Evolutionary conservation across 441 rosid genomes (phyloP), one percentile per base, ranked within the genome.

Genomic region (Pelargonium citronellum): DNA sequence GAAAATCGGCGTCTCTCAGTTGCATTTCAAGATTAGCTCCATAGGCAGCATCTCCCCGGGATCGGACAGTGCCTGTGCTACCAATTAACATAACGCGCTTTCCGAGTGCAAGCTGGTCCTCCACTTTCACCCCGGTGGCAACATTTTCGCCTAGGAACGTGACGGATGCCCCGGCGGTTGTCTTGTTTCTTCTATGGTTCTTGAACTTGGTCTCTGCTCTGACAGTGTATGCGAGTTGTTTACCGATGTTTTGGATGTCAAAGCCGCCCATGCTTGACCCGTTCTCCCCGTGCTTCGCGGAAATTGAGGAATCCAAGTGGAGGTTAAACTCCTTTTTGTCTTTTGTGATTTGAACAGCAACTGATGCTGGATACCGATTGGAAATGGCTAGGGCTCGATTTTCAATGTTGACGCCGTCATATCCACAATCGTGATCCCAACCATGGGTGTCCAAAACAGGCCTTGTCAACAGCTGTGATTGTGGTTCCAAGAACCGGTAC

Each of bases 401-500:
- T 64, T 91, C 91, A 5, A 88, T 69, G 71, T 83, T 86, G 66
- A 89, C 84, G 12, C 97, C 97, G 41, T 89, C 96, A 66, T 88
- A 90, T 20, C 96, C 96, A 77, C 86, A 87, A 75, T 91, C 97
- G 83, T 89, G 94, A 81, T 91, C 97, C 97, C 97, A 91, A 20
- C 94, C 89, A 75, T 91, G 90, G 53, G 89, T 79, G 78, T 91
- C 96, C 77, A 89, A 71, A 41, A 91, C 90, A 7, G 97, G 97
- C 86, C 92, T 83, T 5, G 88, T 86, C 67, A 91, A 64, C 66
- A 89, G 82, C 83, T 87, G 90, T 20, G 92, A 87, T 69, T 87
- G 82, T 37, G 95, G 94, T 68, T 91, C 95, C 84, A 91, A 81
- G 75, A 83, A 86, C 15, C 96, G 87, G 77, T 91, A 91, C 85